phyloP scores from a whole-genome alignment of 208 protist genomes.

The Perkinsela sp. region DNA sequence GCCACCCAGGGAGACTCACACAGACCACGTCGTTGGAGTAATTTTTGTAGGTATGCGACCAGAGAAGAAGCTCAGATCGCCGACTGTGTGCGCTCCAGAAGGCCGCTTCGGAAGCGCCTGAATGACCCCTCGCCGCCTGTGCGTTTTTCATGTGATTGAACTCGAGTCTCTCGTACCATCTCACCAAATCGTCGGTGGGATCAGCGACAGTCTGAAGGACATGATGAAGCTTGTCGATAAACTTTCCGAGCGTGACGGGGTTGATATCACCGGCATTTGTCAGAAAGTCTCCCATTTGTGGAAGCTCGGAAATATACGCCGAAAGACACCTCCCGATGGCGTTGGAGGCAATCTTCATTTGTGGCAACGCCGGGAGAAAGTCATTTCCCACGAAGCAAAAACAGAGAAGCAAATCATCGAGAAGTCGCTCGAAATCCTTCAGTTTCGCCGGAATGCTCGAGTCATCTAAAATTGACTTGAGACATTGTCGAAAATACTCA shows the following conservation, averaged over 20 bases:
- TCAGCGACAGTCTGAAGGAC: constrained; percentile 1
- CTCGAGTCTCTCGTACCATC: no score
- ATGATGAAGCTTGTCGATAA: constrained; percentile 1
- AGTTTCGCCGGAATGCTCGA: constrained; percentile 1
- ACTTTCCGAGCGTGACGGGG: not conserved
- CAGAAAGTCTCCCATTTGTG: not conserved
- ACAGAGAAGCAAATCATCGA: constrained; percentile 5
- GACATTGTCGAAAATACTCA: constrained; percentile 2
- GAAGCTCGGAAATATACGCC: constrained; percentile 2
- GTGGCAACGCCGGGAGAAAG: constrained; percentile 6
- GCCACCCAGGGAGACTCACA: not conserved
- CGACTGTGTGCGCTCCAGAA: no score
- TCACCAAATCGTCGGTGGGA: constrained; percentile 3
- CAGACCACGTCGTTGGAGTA: constrained; percentile 2
- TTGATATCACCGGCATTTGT: constrained; percentile 1
- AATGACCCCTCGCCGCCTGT: no score
- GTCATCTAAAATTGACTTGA: not conserved
- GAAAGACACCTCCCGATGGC: constrained; percentile 2
- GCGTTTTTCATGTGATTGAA: no score
- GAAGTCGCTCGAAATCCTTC: constrained; percentile 6
- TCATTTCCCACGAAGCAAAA: constrained; percentile 6
- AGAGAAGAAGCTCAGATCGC: no score
- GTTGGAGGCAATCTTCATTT: constrained; percentile 2
- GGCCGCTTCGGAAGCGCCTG: no score
- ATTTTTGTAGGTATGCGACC: no score